A percentile compares a stretch with the other conserved stretches of the same genome.
These are phyloP conservation scores for Neofusicoccum umdonicola DNA, from an alignment of 2,329 filamentous ascomycete genomes.

Conservation along the genomic window DNA sequence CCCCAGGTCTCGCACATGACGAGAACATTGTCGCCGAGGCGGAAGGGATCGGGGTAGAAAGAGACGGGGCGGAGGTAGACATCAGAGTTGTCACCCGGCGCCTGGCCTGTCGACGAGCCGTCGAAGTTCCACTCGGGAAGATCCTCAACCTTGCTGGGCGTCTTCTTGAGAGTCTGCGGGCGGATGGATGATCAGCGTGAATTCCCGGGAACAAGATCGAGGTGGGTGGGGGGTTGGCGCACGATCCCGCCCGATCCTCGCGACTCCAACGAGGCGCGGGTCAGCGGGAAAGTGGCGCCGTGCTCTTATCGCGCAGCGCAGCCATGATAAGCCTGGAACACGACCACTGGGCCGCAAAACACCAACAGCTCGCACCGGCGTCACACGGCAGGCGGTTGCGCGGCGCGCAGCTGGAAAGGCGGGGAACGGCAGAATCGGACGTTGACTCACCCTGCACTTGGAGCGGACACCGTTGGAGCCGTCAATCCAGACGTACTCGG, in stretches of 20 bases:
- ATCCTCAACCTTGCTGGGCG: slow-evolving; percentile 58
- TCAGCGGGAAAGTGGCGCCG: slow-evolving; percentile 19
- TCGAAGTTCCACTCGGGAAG: slow-evolving; percentile 80
- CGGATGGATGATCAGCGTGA: background rate
- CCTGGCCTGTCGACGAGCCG: slow-evolving; percentile 89
- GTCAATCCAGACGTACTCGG: slow-evolving; percentile 98
- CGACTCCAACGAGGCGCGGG: slow-evolving; percentile 8
- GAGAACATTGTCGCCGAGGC: slow-evolving; percentile 83
- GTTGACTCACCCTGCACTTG: slow-evolving; percentile 83
- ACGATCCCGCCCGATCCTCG: slow-evolving; percentile 11
- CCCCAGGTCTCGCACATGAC: slow-evolving; percentile 96
- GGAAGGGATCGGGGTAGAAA: slow-evolving; percentile 90
- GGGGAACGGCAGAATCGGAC: slow-evolving; percentile 20
- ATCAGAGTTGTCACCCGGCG: slow-evolving; percentile 92
- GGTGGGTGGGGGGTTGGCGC: slow-evolving; percentile 15
- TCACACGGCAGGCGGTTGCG: slow-evolving; percentile 17
- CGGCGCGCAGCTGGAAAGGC: slow-evolving; percentile 10
- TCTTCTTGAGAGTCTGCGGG: slow-evolving; percentile 61
- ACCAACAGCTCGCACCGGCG: background rate
- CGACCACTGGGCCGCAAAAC: background rate
- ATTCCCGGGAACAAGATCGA: slow-evolving; percentile 18
- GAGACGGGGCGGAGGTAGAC: slow-evolving; percentile 92
- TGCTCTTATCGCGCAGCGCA: slow-evolving; percentile 28
- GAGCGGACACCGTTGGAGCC: slow-evolving; percentile 78
- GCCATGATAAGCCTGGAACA: slow-evolving; percentile 29